Base-by-base conservation (phyloP, 2,329 filamentous ascomycete genomes). In the Exophiala bonariae region DNA sequence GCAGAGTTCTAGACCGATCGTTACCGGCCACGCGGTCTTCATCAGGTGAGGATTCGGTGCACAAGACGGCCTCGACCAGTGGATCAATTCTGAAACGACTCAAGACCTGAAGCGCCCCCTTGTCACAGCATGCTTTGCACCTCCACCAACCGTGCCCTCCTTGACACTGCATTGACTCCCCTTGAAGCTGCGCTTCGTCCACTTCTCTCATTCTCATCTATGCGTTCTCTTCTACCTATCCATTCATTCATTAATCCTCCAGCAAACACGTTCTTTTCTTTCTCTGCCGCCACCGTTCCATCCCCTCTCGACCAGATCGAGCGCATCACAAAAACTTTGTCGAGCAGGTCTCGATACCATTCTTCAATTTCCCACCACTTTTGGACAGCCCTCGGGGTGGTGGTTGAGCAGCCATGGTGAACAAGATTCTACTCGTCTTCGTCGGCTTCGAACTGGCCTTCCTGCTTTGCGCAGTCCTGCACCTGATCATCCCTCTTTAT, bases 361-460 rank as follows among this genome's bases (percentile, higher is more conserved):
- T 45, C 37, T 36, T 14, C 28, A 17, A 28, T 20, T 14, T 20
- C 19, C 13, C 22, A 38, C 18, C 22, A 26, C 20, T 38, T 34
- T 11, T 20, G 14, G 19, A 49, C 23, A 17, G 18, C 40, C 11
- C 23, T 11, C 23, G 11, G 6, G 23, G 6, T 6, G 23, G 23
- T 26, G 23, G 23, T 26, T 20, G 32, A 41, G 16, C 18, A 32
- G 26, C 30, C 23, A 49, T 52, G 41, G 68, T 70, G 59, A 74
- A 78, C 67, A 78, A 74, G 52, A 66, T 81, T 34, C 71, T 80
- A 55, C 59, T 76, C 58, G 68, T 73, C 49, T 82, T 76, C 62
- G 59, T 80, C 47, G 64, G 63, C 34, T 63, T 73, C 50, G 75
- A 81, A 61, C 54, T 78, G 37, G 61, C 80, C 56, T 81, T 81